phyloP scores from a whole-genome alignment of 768 basidiomycete genomes.

The Rhizopogon rudus region DNA sequence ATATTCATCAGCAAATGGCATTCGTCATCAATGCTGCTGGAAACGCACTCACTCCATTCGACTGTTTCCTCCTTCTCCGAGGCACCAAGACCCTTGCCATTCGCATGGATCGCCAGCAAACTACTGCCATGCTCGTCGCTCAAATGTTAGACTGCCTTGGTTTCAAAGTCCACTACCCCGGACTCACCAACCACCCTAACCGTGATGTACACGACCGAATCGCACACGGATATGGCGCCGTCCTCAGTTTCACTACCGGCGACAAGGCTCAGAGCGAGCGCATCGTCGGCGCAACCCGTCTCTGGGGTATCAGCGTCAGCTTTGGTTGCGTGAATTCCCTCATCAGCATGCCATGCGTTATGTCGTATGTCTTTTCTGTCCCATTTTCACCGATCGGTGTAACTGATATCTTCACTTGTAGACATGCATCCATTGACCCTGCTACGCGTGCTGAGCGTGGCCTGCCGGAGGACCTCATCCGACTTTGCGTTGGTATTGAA shows the following conservation, averaged over 20 bases:
- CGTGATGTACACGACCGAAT: slow-evolving; percentile 88
- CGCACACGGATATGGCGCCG: slow-evolving; percentile 88
- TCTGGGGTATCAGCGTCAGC: slow-evolving; percentile 98
- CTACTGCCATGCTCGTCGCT: slow-evolving; percentile 78
- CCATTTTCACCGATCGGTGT: not conserved
- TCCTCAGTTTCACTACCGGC: slow-evolving; percentile 91
- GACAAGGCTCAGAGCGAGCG: slow-evolving; percentile 87
- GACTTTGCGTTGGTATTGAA: slow-evolving; percentile 97
- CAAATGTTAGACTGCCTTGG: slow-evolving; percentile 80
- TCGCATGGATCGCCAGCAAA: slow-evolving; percentile 92
- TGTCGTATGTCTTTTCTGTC: slow-evolving; percentile 75
- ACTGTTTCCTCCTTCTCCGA: slow-evolving; percentile 92
- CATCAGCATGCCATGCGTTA: slow-evolving; percentile 98
- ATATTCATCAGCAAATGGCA: slow-evolving; percentile 62
- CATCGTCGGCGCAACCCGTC: slow-evolving; percentile 85
- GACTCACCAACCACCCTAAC: slow-evolving; percentile 75
- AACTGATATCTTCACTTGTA: slow-evolving; percentile 24
- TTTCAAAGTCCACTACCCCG: slow-evolving; percentile 91
- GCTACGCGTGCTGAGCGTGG: slow-evolving; percentile 94
- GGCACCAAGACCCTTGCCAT: slow-evolving; percentile 95
- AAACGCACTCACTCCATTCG: slow-evolving; percentile 92
- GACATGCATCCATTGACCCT: slow-evolving; percentile 97
- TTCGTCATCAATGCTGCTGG: slow-evolving; percentile 93
- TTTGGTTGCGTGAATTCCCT: slow-evolving; percentile 98
- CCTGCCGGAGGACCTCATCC: slow-evolving; percentile 96